Conservation (phyloP, 306 rosid species). For the Echinosophora koreensis region DNA sequence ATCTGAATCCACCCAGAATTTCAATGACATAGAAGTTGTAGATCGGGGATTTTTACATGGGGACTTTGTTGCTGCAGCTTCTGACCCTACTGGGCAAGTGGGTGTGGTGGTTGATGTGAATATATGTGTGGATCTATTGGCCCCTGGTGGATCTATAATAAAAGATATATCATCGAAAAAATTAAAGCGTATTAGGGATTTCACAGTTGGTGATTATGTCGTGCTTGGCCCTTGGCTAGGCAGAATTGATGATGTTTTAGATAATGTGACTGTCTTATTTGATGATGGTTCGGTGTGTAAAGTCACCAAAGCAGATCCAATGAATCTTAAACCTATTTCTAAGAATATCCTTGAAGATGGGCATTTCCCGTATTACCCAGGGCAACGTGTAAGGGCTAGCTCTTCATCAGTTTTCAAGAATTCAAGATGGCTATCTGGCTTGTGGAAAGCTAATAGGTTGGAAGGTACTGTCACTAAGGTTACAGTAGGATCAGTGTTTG, state of each 20-base stretch:
- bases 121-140: conserved; percentile 75
- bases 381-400: conserved; percentile 94
- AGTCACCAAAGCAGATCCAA: conserved; percentile 88
- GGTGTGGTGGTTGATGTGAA: conserved; percentile 97
- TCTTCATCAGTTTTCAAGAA: conserved; percentile 94
- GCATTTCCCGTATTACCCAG: conserved; percentile 96
- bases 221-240: conserved; percentile 98
- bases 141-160: conserved; percentile 73
- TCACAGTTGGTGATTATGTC: conserved; percentile 93
- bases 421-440: conserved; percentile 96
- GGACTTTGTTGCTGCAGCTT: conserved; percentile 86
- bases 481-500: conserved; percentile 89
- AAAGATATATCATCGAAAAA: conserved; percentile 76
- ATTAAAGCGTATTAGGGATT: conserved; percentile 90
- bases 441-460: conserved; percentile 93
- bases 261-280: conserved; percentile 92
- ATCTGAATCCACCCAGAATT: conserved; percentile 75
- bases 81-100: conserved; percentile 92
- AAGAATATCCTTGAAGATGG: conserved; percentile 90
- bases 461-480: conserved; percentile 97
- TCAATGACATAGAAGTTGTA: conserved; percentile 67
- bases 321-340: conserved; percentile 88
- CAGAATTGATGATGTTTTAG: conserved; percentile 93
- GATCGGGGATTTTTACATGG: conserved; percentile 97
- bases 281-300: conserved; percentile 97